Evolutionary conservation across 257 asterid species (phyloP), one percentile per base, ranked within the genome.

Genomic region (Capsicum rhomboideum): DNA sequence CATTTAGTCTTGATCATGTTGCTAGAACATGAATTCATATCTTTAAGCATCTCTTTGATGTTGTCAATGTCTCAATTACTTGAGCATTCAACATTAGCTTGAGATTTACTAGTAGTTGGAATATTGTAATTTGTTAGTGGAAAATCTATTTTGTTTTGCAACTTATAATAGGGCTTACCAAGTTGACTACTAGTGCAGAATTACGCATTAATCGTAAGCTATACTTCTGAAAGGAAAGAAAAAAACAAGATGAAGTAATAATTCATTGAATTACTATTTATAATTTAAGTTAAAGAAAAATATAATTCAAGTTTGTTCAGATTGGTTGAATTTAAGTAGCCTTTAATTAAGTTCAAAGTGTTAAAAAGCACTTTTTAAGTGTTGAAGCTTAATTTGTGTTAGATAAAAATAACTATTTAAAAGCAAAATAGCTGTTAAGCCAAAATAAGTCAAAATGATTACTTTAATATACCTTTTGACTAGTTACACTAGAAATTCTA

Each of bases 151-250:
- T 61, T 11, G 18, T 52, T 52, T 52, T 13, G 20, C 55, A 52
- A 52, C 55, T 52, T 52, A 52, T 13, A 52, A 52, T 13, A 14
- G 4, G 20, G 55, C 55, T 50, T 12, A 12, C 18, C 55, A 50
- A 50, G 55, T 50, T 52, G 55, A 52, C 5, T 52, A 50, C 6
- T 50, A 52, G 55, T 13, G 55, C 18, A 14, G 46, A 16, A 66
- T 52, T 53, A 16, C 75, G 49, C 50, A 7, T 67, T 34, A 26
- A 40, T 31, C 63, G 52, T 34, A 61, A 58, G 64, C 83, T 78
- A n/a, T 84, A 26, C 61, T 84, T 84, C 86, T 84, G 86, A 18
- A 18, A 40, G 17, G 40, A 6, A 67, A 11, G 64, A 82, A 49
- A 46, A 31, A 23, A 34, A 6, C 23, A 20, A 55, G n/a, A 68